Percentiles rank a stretch among this genome's conserved stretches.
Evolutionary conservation across 192 early-diverging fungal species (phyloP).

Genomic region (Coemansia sp.): DNA sequence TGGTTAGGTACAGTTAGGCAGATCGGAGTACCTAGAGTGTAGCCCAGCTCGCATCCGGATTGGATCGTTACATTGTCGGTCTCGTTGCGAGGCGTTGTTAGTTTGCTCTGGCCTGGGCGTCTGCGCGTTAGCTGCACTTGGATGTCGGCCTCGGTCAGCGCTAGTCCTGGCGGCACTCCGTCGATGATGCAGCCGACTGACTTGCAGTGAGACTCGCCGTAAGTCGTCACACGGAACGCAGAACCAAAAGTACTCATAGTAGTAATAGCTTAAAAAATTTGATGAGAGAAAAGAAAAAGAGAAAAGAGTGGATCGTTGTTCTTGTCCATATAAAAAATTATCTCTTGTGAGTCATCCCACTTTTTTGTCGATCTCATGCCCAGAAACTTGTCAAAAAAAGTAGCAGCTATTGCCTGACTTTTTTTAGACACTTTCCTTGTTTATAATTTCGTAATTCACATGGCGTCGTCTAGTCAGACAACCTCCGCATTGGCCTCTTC

Average conservation of each 20-base stretch:
- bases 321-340: neutral
- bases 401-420: neutral
- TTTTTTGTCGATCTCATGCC: neutral
- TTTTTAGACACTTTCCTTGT: neutral
- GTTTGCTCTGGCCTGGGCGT: conserved; percentile 92
- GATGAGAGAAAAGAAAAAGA: neutral
- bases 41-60: conserved; percentile 92
- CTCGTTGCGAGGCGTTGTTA: conserved; percentile 98
- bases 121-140: conserved; percentile 92
- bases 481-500: conserved; percentile 1
- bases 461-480: conserved; percentile 21
- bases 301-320: too few species aligned
- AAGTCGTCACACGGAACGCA: conserved; percentile 89
- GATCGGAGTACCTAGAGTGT: conserved; percentile 94
- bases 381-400: neutral
- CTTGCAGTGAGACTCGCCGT: conserved; percentile 99
- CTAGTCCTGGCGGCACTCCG: conserved; percentile 93
- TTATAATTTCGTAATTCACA: neutral
- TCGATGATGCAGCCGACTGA: conserved; percentile 97
- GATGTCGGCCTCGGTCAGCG: conserved; percentile 87
- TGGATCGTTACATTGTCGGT: conserved; percentile 92
- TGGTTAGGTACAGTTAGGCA: conserved; percentile 89
- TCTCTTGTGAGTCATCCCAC: neutral
- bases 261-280: neutral
- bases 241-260: conserved; percentile 86